Conservation (phyloP, 192 early-diverging fungal species). For the Rhizophagus prolifer region DNA sequence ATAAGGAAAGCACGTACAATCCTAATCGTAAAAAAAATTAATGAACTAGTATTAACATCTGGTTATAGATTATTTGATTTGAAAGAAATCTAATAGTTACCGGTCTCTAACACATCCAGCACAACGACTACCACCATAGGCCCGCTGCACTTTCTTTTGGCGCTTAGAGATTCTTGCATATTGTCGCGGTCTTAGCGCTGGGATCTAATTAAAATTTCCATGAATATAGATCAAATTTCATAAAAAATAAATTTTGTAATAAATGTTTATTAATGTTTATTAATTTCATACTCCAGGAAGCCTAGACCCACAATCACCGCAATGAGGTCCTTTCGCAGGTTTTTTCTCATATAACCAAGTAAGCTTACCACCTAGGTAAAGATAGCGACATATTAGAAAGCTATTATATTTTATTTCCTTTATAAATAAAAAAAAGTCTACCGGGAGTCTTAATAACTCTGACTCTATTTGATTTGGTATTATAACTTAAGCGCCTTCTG, state of each 20-base stretch:
- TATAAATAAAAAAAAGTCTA: conserved; percentile 20
- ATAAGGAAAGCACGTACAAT: conserved; percentile 98
- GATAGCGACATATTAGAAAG: neutral
- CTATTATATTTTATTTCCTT: neutral
- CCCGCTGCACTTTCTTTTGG: conserved; percentile 90
- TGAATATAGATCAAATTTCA: neutral
- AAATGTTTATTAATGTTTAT: neutral
- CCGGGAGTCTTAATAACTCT: conserved; percentile 87
- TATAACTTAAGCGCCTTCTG: conserved; percentile 79
- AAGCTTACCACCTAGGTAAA: conserved; percentile 79
- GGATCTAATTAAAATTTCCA: conserved; percentile 51
- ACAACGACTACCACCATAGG: conserved; percentile 98
- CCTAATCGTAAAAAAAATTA: neutral
- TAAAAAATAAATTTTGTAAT: neutral
- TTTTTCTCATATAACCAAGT: conserved; percentile 91
- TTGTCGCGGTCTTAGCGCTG: conserved; percentile 88
- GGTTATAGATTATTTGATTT: neutral
- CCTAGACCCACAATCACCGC: conserved; percentile 93
- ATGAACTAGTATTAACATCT: neutral
- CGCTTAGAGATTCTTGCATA: conserved; percentile 89
- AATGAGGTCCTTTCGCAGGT: conserved; percentile 87
- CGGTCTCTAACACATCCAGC: conserved; percentile 68
- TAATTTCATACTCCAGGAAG: conserved; percentile 78
- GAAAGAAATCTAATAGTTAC: conserved; percentile 81
- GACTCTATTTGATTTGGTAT: conserved; percentile 88